Evolutionary conservation across 192 early-diverging fungal genomes (phyloP), one percentile per base, ranked within the genome.

Genomic region (Linnemannia schmuckeri): DNA sequence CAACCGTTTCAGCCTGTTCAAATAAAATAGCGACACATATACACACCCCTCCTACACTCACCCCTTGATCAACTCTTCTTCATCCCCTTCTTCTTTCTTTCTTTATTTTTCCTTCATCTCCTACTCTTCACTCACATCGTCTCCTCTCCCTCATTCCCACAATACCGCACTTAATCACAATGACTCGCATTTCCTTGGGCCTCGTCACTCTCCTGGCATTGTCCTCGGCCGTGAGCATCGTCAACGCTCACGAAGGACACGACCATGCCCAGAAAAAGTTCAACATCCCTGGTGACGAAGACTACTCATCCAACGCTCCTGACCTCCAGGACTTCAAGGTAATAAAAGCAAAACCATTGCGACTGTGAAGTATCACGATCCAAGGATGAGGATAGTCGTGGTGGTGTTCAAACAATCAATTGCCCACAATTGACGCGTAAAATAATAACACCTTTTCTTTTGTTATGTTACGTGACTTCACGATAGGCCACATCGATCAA

Each of bases 401-500:
- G 12, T 46, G 1, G 12, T 55, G 1, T 24, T 55, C 54, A 55
- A 20, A 20, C 54, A 55, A 10, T 2, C 44, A 46, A 46, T 13
- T 44, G 5, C 42, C 42, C 9, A 9, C 24, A 8, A 63, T 8
- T 35, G 61, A 66, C 61, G 70, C 41, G 70, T 72, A 0, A 12
- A 41, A 41, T 15, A 41, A 24, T 13, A 40, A 35, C 6, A 77
- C 52, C 63, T 47, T n/a, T 33, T 24, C 30, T 68, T 15, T 40
- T 88, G 68, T 35, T 49, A 27, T n/a, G 30, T 47, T 38, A 33
- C 72, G 49, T 52, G 49, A 52, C 57, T 37, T n/a, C 30, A n/a
- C 52, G 15, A 52, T 81, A 96, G 95, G 89, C 91, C 54, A 92
- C 94, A 52, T 81, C 80, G 0, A 88, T 96, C 79, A 88, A 82